Evolutionary conservation across 176 grass and related monocot species (phyloP).

Genomic region (Triticum aestivum): IWGSC_CS_RefSeq_v2.1 NC_057801.1:686881136-686881635

Average conservation of each 20-base stretch:
- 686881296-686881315: constrained; percentile 92
- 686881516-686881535: constrained; percentile 78
- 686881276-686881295: constrained; percentile 78
- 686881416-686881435: constrained; percentile 71
- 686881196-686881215: constrained; percentile 87
- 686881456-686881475: constrained; percentile 74
- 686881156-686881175: background rate
- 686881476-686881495: constrained; percentile 86
- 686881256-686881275: constrained; percentile 70
- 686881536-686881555: background rate
- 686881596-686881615: background rate
- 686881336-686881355: constrained; percentile 70
- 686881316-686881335: constrained; percentile 81
- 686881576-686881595: background rate
- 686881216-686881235: constrained; percentile 93
- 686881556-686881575: background rate
- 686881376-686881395: constrained; percentile 96
- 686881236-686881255: constrained; percentile 85
- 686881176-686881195: constrained; percentile 42
- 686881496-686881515: constrained; percentile 91
- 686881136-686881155: background rate
- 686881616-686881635: background rate
- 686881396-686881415: constrained; percentile 87
- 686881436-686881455: constrained; percentile 75
- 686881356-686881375: constrained; percentile 97